A percentile compares a stretch with the other conserved stretches of the same genome.
phyloP scores from a whole-genome alignment of 768 basidiomycete species.

The Hortiboletus campestris region DNA sequence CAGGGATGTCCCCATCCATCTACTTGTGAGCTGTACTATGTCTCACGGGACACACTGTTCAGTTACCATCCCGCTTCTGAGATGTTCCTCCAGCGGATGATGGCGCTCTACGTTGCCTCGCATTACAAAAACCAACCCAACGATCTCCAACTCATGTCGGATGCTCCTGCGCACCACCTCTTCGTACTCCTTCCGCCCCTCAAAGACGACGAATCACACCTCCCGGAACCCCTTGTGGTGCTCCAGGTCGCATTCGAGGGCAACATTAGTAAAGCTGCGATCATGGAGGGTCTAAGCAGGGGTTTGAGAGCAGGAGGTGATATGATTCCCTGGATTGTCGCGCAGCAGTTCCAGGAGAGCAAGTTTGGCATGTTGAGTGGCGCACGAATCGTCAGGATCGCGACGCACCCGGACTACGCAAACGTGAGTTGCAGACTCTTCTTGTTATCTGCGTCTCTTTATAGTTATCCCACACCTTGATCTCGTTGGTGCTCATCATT shows the following conservation, averaged over 20 bases:
- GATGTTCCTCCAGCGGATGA: conserved; percentile 95
- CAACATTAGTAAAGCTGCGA: conserved; percentile 78
- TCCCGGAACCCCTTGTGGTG: conserved; percentile 95
- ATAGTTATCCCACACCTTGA: not conserved
- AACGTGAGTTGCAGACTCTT: conserved; percentile 52
- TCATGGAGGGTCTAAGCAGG: conserved; percentile 81
- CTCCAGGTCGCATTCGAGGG: conserved; percentile 96
- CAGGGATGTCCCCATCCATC: conserved; percentile 95
- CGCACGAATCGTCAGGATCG: conserved; percentile 87
- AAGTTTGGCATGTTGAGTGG: conserved; percentile 92
- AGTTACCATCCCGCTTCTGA: conserved; percentile 98
- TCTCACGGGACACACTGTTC: conserved; percentile 94
- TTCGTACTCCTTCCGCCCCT: conserved; percentile 95
- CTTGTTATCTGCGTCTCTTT: not conserved
- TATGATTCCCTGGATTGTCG: conserved; percentile 96
- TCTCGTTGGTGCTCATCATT: not conserved
- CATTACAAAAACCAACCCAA: conserved; percentile 99
- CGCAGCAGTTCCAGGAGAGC: conserved; percentile 94
- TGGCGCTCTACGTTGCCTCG: conserved; percentile 94
- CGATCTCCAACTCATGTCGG: conserved; percentile 94
- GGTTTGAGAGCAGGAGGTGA: conserved; percentile 90
- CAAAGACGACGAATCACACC: conserved; percentile 81
- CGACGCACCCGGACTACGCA: conserved; percentile 94
- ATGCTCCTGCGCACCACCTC: conserved; percentile 95
- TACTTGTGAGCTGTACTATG: conserved; percentile 92